Evolutionary conservation across 2,329 filamentous ascomycete species (phyloP).

Genomic region (Aureobasidium musti): DNA sequence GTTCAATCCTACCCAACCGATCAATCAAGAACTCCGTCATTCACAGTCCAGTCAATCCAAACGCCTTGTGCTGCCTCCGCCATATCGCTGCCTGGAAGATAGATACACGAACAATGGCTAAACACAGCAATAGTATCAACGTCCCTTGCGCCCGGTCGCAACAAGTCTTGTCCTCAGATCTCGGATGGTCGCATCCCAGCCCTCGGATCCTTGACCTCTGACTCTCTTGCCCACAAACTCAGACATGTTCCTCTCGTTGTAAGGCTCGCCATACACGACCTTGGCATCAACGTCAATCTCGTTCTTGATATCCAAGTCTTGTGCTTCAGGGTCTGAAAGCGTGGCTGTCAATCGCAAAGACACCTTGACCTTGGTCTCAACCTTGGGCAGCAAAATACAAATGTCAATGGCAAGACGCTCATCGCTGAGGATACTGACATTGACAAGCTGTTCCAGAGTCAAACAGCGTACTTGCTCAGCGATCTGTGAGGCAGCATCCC

Average conservation of each 20-base stretch:
- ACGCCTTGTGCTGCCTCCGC: constrained; percentile 12
- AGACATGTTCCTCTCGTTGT: constrained; percentile 73
- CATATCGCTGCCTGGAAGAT: not conserved
- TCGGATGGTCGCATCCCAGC: constrained; percentile 49
- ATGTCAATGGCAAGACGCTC: constrained; percentile 63
- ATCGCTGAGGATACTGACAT: constrained; percentile 64
- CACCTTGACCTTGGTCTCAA: constrained; percentile 70
- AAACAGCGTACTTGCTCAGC: constrained; percentile 63
- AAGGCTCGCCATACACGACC: constrained; percentile 75
- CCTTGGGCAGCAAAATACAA: constrained; percentile 62
- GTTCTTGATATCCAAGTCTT: constrained; percentile 58
- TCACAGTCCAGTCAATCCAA: constrained; percentile 11
- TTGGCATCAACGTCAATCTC: constrained; percentile 49
- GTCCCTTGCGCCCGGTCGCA: constrained; percentile 49
- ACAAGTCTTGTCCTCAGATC: constrained; percentile 50
- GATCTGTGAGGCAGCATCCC: constrained; percentile 65
- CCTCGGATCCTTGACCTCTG: constrained; percentile 37
- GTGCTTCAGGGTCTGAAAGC: constrained; percentile 51
- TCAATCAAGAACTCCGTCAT: not conserved
- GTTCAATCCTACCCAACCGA: not conserved
- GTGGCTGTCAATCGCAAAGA: constrained; percentile 56
- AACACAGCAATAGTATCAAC: not conserved
- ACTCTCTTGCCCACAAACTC: constrained; percentile 66
- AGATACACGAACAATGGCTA: not conserved
- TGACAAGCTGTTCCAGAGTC: constrained; percentile 65